These are phyloP conservation scores for Clavaria fumosa DNA, from an alignment of 768 basidiomycete species.

Conservation along the genomic window DNA sequence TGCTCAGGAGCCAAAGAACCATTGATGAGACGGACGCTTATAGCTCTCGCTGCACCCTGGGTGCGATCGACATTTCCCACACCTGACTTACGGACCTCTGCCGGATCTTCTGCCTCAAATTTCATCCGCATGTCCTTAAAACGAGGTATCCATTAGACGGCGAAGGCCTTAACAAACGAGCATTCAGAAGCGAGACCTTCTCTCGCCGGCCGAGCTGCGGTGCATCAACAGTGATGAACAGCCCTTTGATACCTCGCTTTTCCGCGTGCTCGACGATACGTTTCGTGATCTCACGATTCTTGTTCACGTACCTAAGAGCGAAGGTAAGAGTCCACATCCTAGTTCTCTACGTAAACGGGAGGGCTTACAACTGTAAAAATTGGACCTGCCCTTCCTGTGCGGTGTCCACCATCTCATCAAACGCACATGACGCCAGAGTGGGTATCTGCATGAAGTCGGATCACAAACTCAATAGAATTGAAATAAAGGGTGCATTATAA, in stretches of 20 bases:
- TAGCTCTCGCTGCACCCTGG: conserved; percentile 89
- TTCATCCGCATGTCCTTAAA: conserved; percentile 85
- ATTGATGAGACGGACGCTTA: conserved; percentile 41
- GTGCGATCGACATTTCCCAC: conserved; percentile 53
- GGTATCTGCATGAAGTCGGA: conserved; percentile 88
- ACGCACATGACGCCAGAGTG: conserved; percentile 87
- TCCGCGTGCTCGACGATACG: conserved; percentile 85
- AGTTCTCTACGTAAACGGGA: not conserved
- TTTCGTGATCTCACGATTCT: conserved; percentile 72
- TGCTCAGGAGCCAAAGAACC: not conserved
- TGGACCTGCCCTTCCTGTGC: conserved; percentile 66
- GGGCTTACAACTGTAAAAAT: conserved; percentile 66
- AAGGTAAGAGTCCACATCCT: conserved; percentile 2
- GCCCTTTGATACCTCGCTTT: conserved; percentile 73
- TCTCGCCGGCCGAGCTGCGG: conserved; percentile 90
- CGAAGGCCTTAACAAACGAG: not conserved
- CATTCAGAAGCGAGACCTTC: conserved; percentile 30
- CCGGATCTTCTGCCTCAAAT: conserved; percentile 68
- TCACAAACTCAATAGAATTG: no score
- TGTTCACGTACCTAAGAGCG: conserved; percentile 66
- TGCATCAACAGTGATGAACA: conserved; percentile 97
- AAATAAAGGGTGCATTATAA: not conserved
- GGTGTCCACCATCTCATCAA: conserved; percentile 89
- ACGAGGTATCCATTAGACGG: not conserved
- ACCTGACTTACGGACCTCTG: conserved; percentile 36